Conservation (phyloP, 2,329 filamentous ascomycete species). For the Paramyrothecium roridum region DNA sequence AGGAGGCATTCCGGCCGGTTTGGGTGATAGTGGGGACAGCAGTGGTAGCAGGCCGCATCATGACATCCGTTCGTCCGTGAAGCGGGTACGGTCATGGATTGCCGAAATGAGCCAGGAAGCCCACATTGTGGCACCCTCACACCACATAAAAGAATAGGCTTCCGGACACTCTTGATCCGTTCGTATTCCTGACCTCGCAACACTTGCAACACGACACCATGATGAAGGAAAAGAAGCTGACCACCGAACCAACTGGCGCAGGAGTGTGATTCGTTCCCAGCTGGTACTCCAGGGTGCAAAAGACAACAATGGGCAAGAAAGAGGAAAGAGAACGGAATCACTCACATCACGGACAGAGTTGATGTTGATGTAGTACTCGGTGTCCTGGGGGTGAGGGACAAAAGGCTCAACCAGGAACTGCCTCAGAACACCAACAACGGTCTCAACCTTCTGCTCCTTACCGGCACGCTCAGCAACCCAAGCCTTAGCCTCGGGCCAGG, state of each 20-base stretch:
- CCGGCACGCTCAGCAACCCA: conserved; percentile 92
- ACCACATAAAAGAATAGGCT: conserved; percentile 9
- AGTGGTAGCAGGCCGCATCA: conserved; percentile 20
- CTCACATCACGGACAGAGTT: conserved; percentile 99
- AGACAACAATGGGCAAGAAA: conserved; percentile 6
- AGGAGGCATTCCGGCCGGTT: conserved; percentile 6
- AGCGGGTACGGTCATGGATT: no score
- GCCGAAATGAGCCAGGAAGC: no score
- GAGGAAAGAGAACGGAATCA: conserved; percentile 25
- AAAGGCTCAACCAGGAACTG: conserved; percentile 99
- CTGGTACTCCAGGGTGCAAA: no score
- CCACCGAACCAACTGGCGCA: no score
- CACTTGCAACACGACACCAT: not conserved
- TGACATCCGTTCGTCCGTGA: conserved; percentile 34
- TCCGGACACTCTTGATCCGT: no score
- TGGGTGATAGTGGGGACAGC: conserved; percentile 1
- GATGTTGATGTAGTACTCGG: conserved; percentile 99
- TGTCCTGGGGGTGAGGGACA: conserved; percentile 90
- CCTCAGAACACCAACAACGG: conserved; percentile 80
- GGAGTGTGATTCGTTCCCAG: no score
- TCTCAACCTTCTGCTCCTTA: conserved; percentile 92
- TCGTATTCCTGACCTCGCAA: not conserved
- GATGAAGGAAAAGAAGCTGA: not conserved
- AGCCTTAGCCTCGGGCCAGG: conserved; percentile 87
- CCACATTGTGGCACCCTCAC: not conserved